A percentile compares a stretch with the other conserved stretches of the same genome.
Conservation (phyloP, 345 rosid species). For the Reutealis trisperma region DNA sequence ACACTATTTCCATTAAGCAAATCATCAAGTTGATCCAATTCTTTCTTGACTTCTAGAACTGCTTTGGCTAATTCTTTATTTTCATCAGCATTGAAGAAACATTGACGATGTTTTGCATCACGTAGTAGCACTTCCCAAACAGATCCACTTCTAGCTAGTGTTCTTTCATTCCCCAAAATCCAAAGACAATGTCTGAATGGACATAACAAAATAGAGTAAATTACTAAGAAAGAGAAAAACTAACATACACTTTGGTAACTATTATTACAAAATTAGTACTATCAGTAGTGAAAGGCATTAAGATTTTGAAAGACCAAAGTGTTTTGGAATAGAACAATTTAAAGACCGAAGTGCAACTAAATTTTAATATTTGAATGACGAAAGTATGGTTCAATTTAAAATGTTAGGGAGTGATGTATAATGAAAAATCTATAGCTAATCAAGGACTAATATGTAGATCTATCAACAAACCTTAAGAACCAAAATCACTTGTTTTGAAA, state of each 20-base stretch:
- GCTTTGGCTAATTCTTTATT: slow-evolving; percentile 39
- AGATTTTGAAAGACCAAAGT: too few species aligned
- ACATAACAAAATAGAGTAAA: background rate
- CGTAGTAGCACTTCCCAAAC: slow-evolving; percentile 36
- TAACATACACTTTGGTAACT: background rate
- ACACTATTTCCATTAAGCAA: slow-evolving; percentile 34
- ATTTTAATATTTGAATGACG: too few species aligned
- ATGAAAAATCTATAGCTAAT: too few species aligned
- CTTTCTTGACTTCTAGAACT: slow-evolving; percentile 40
- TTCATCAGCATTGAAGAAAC: slow-evolving; percentile 49
- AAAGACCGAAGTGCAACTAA: background rate
- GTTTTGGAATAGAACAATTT: background rate
- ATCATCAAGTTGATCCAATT: slow-evolving; percentile 42
- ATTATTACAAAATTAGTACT: too few species aligned
- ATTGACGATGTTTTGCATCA: slow-evolving; percentile 44
- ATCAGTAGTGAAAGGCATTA: too few species aligned
- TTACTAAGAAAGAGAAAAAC: background rate
- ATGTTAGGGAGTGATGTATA: too few species aligned
- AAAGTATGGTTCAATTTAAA: too few species aligned
- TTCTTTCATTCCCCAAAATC: slow-evolving; percentile 53
- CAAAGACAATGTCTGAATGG: slow-evolving; percentile 48
- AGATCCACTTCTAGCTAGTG: slow-evolving; percentile 35
- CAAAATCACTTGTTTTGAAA: too few species aligned
- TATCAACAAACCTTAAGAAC: too few species aligned
- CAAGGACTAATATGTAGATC: too few species aligned